Evolutionary conservation across 495 filamentous ascomycete genomes (phyloP), one percentile per base, ranked within the genome.

Genomic region (Aspergillus olivimuriae): DNA sequence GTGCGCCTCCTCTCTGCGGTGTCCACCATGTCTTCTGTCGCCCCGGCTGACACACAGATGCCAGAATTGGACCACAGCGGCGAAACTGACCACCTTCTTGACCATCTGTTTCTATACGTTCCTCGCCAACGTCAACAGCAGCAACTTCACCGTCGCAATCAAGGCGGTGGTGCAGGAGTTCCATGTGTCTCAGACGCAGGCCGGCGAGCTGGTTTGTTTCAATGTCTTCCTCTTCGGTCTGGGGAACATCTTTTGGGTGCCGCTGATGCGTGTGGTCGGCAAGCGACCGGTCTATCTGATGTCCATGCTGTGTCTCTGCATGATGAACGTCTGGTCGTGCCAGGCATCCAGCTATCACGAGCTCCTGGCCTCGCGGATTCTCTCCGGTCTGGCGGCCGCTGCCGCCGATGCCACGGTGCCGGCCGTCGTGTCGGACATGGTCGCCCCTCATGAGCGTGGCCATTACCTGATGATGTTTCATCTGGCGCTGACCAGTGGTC

Each of bases 381-480:
- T 61, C 0, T 58, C 55, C 0, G 60, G 62, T 2, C 54, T 66
- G 33, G 44, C 47, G 0, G 58, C 53, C 0, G 56, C 60, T 1
- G 59, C 62, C 1, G 57, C 60, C 0, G 62, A 66, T 44, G 59
- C 62, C n/a, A 60, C 53, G 0, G 58, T 61, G 4, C 61, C 58
- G 0, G 53, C 59, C 0, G 56, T 65, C 5, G 59, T 62, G 3
- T 48, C 45, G 3, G 65, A 61, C 34, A 56, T 63, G 55, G 49
- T 66, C 22, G 36, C 49, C 14, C 49, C 44, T n/a, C 47, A 62
- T 16, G 57, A 65, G n/a, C 55, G 61, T 4, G 61, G 61, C 8
- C 61, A 63, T 32, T 61, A 55, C 33, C 47, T 63, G 43, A 65
- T 65, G 61, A 52, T 65, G 23, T 65, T 65, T 42, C 58, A 65